These are phyloP conservation scores for Phytopythium cucurbitacearum DNA, from an alignment of 352 stramenopile genomes.

Conservation along the genomic window DNA sequence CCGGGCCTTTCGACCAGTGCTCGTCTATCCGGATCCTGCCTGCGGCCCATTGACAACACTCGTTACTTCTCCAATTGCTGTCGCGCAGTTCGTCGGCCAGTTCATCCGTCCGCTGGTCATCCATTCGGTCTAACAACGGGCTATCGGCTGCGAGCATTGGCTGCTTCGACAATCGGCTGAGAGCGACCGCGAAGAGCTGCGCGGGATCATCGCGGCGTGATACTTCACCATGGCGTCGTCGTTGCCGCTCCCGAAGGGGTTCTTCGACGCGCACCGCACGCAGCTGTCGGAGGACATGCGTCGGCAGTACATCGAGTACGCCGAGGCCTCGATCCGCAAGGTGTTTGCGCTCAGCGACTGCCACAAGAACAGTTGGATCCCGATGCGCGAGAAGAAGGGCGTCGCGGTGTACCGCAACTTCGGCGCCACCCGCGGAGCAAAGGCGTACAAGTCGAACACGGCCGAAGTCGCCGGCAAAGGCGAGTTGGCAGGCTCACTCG, in stretches of 20 bases:
- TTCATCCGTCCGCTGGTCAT: too few species aligned
- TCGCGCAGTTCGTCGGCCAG: too few species aligned
- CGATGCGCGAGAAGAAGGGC: constrained; percentile 79
- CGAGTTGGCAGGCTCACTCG: constrained; percentile 59
- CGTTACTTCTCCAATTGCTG: too few species aligned
- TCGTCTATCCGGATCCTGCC: too few species aligned
- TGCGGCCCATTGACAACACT: too few species aligned
- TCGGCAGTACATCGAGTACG: constrained; percentile 75
- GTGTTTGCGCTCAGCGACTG: constrained; percentile 78
- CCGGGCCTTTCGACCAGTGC: too few species aligned
- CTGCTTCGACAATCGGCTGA: too few species aligned
- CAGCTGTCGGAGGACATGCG: constrained; percentile 67
- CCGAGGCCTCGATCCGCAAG: constrained; percentile 77
- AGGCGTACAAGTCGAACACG: constrained; percentile 72
- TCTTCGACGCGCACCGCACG: constrained; percentile 60
- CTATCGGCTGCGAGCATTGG: too few species aligned
- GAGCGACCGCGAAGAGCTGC: background rate
- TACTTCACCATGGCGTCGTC: constrained; percentile 20
- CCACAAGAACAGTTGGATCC: constrained; percentile 83
- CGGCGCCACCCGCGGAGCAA: constrained; percentile 40
- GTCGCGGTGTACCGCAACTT: constrained; percentile 83
- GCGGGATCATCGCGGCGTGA: background rate
- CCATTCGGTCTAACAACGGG: too few species aligned
- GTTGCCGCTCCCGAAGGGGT: constrained; percentile 65
- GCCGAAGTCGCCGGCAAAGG: constrained; percentile 73